Evolutionary conservation across 495 filamentous ascomycete species (phyloP), one percentile per base, ranked within the genome.

Genomic region (Xylaria sp.): DNA sequence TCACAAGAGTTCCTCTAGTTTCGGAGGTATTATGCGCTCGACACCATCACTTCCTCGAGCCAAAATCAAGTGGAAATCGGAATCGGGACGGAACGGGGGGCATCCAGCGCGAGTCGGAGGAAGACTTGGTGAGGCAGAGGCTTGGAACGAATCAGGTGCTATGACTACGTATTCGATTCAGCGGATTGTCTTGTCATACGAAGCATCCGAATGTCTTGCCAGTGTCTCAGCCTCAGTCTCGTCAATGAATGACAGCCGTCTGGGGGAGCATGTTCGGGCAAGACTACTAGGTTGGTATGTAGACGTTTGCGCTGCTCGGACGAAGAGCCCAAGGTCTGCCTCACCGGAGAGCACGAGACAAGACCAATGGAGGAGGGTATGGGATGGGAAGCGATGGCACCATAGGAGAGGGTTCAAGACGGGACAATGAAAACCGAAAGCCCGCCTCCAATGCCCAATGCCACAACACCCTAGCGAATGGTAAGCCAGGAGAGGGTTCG

Each of bases 151-250:
- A 29, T 24, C 21, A 40, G 9, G 63, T 33, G 46, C 37, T 11
- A 44, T 24, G 29, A 35, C 26, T 61, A 37, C 14, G 63, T 61
- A n/a, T 69, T 57, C 41, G 65, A 48, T 44, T 44, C 48, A 24
- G 55, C 37, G 35, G 11, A 46, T 40, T 61, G 67, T 69, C 62
- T 63, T 48, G 66, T 53, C 62, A 53, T 59, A 61, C 35, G 61
- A 48, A 68, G 48, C 48, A 63, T 33, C 9, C 46, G 40, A 50
- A 35, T 72, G 65, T 64, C 71, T 69, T 64, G 71, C 58, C 35
- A 5, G 15, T 69, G 65, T 68, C 53, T 68, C 55, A 62, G 55
- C 55, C 50, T 53, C 71, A 53, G 57, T 69, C 40, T 72, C 58
- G 46, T 69, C 37, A 64, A 55, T 69, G 33, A 31, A 24, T 17